These are phyloP conservation scores for Hyphodiscus hymeniophilus DNA, from an alignment of 495 filamentous ascomycete genomes.

Conservation along the genomic window DNA sequence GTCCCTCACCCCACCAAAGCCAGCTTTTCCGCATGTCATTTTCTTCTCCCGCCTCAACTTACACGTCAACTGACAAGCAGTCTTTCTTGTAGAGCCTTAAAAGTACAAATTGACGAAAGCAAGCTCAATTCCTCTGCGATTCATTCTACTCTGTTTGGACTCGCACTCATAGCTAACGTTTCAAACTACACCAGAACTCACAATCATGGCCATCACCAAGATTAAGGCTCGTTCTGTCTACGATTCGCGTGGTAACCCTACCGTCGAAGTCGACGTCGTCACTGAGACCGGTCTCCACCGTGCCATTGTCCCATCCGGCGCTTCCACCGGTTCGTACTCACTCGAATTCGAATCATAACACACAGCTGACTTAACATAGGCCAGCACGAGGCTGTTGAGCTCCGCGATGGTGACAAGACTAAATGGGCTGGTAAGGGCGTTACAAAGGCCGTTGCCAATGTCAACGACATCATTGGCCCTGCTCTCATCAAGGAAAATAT, in stretches of 20 bases:
- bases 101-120: constrained; percentile 10
- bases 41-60: constrained; percentile 15
- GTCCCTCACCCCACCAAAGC: constrained; percentile 17
- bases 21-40: constrained; percentile 7
- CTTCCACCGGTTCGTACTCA: constrained; percentile 74
- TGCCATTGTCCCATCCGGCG: constrained; percentile 96
- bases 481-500: constrained; percentile 86
- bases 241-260: constrained; percentile 98
- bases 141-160: background rate
- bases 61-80: constrained; percentile 15
- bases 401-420: constrained; percentile 96
- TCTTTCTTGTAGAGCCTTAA: constrained; percentile 6
- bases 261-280: constrained; percentile 87
- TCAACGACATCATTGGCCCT: constrained; percentile 88
- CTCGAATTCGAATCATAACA: constrained; percentile 3
- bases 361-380: constrained; percentile 40
- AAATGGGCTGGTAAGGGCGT: constrained; percentile 98
- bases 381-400: constrained; percentile 96
- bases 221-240: constrained; percentile 98
- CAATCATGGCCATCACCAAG: constrained; percentile 88
- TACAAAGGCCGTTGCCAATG: constrained; percentile 89
- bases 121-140: constrained; percentile 1
- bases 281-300: constrained; percentile 96
- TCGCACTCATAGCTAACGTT: constrained; percentile 7
- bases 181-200: constrained; percentile 17